Conservation (phyloP, 2,329 filamentous ascomycete genomes). For the Pseudogymnoascus sp. region DNA sequence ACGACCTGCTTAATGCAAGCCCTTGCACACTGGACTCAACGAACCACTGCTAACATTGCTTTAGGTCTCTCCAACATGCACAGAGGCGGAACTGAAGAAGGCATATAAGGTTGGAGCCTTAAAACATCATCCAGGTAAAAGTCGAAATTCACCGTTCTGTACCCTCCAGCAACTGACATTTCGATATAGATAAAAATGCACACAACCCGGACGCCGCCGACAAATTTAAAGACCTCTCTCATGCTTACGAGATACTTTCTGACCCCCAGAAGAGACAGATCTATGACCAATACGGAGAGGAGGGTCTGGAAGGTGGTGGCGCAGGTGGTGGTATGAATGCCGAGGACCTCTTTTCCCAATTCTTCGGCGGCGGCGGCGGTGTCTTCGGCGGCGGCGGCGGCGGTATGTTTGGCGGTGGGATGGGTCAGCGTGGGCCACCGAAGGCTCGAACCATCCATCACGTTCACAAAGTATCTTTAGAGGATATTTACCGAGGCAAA, state of each 20-base stretch:
- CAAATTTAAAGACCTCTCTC: slow-evolving; percentile 96
- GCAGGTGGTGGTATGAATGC: slow-evolving; percentile 81
- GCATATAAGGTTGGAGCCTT: slow-evolving; percentile 77
- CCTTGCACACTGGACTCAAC: slow-evolving; percentile 20
- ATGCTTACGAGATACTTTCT: slow-evolving; percentile 90
- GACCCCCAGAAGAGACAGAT: slow-evolving; percentile 83
- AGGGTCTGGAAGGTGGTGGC: slow-evolving; percentile 82
- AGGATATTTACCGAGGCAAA: slow-evolving; percentile 97
- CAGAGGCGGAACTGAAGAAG: slow-evolving; percentile 82
- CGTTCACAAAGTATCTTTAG: slow-evolving; percentile 94
- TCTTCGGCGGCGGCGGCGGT: slow-evolving; percentile 67
- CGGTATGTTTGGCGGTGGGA: slow-evolving; percentile 65
- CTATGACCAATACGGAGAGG: slow-evolving; percentile 97
- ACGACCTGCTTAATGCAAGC: slow-evolving; percentile 69
- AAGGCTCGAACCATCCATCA: slow-evolving; percentile 96
- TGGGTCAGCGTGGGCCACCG: slow-evolving; percentile 68
- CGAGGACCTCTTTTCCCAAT: slow-evolving; percentile 92
- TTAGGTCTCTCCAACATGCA: slow-evolving; percentile 68
- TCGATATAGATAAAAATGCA: slow-evolving; percentile 75
- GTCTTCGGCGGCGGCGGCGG: slow-evolving; percentile 60
- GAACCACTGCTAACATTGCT: slow-evolving; percentile 22
- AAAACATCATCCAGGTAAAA: slow-evolving; percentile 74
- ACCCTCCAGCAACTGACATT: slow-evolving; percentile 16
- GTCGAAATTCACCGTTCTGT: slow-evolving; percentile 15
- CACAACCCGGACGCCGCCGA: slow-evolving; percentile 88